A percentile compares a stretch with the other conserved stretches of the same genome.
Conservation (phyloP, 2,329 filamentous ascomycete genomes). For the Apiospora aurea region DNA sequence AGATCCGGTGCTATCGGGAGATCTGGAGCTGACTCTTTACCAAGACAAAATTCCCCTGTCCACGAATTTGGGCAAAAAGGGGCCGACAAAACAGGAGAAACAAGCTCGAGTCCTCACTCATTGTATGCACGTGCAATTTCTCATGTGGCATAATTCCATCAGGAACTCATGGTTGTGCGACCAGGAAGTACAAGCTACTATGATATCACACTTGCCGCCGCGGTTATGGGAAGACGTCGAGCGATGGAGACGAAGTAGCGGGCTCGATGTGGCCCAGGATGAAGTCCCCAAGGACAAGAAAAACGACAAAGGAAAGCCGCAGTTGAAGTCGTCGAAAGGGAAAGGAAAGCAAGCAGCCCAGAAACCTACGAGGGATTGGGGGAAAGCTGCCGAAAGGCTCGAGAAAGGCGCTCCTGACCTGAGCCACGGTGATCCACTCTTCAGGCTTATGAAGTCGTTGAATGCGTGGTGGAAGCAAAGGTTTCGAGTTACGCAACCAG, state of each 20-base stretch:
- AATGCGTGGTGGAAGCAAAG: conserved; percentile 87
- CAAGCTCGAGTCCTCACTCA: conserved; percentile 81
- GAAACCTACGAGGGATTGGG: conserved; percentile 70
- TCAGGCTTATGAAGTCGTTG: conserved; percentile 78
- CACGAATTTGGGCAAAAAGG: conserved; percentile 77
- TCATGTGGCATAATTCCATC: conserved; percentile 89
- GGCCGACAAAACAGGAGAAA: conserved; percentile 83
- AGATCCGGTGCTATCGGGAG: conserved; percentile 62
- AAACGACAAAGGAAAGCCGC: conserved; percentile 47
- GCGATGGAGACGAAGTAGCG: conserved; percentile 74
- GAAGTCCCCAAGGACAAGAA: conserved; percentile 36
- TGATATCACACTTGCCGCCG: conserved; percentile 76
- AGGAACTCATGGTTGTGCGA: conserved; percentile 88
- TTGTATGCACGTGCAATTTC: conserved; percentile 84
- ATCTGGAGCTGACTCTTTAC: conserved; percentile 76
- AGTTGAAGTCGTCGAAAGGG: conserved; percentile 47
- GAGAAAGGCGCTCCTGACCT: conserved; percentile 77
- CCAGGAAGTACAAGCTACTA: conserved; percentile 73
- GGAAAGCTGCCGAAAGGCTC: conserved; percentile 69
- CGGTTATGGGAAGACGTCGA: conserved; percentile 76
- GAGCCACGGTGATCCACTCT: conserved; percentile 82
- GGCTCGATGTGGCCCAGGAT: conserved; percentile 58
- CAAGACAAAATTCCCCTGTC: conserved; percentile 66
- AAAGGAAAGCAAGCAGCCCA: conserved; percentile 37
- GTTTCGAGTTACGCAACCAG: conserved; percentile 79